phyloP scores from a whole-genome alignment of 148 eudicot species.

The Talinum fruticosum region DNA sequence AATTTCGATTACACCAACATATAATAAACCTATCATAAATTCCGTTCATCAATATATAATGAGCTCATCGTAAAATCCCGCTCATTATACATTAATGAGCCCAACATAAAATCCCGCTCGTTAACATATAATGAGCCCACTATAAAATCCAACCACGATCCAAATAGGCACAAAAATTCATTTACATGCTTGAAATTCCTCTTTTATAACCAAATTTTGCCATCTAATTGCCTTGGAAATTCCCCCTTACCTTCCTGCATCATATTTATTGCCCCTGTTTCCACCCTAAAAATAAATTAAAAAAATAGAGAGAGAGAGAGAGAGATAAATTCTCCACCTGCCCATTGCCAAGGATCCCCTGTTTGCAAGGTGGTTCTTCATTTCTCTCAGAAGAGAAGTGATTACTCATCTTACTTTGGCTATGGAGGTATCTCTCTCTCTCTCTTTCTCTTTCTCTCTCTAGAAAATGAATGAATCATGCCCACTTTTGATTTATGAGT shows the following conservation, averaged over 20 bases:
- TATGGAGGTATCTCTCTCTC: slow-evolving; percentile 27
- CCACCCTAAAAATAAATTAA: not conserved
- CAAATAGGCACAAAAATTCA: no score
- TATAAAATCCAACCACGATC: no score
- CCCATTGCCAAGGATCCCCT: not conserved
- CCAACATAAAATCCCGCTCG: no score
- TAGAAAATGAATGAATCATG: not conserved
- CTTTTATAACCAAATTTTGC: slow-evolving; percentile 14
- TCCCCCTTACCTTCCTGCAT: slow-evolving; percentile 11
- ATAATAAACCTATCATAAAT: no score
- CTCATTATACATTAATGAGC: no score
- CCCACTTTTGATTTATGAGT: not conserved
- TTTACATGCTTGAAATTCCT: not conserved
- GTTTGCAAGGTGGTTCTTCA: not conserved
- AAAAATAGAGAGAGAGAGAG: not conserved
- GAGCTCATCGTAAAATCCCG: no score
- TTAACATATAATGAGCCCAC: no score
- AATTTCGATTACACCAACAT: no score
- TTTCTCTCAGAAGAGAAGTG: not conserved
- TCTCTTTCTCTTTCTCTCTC: not conserved
- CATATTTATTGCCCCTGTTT: not conserved
- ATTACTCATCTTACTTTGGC: not conserved
- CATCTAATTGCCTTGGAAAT: not conserved
- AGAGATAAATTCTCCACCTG: slow-evolving; percentile 4
- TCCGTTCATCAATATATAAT: no score